Evolutionary conservation across 2,329 filamentous ascomycete genomes (phyloP), one percentile per base, ranked within the genome.

Genomic region (Colletotrichum brevisporum): DNA sequence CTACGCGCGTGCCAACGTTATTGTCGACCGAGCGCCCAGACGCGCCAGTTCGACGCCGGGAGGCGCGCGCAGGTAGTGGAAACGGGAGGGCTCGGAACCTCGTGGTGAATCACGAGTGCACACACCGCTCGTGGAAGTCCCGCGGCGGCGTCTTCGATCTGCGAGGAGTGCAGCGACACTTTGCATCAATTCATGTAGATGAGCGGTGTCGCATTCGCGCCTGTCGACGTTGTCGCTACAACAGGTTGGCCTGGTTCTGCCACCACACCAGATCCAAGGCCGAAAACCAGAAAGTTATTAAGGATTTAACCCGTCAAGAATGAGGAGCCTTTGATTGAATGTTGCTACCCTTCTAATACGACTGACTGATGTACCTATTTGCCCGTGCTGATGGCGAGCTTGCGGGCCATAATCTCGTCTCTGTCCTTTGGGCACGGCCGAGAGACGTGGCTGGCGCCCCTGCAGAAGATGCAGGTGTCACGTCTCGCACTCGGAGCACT

Each of bases 171-270:
- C 69, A 69, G 71, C 8, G 52, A 83, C n/a, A 13, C 31, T 2
- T 74, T 87, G 52, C 78, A 74, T 0, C 0, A 70, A 0, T 89
- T 77, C 69, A 85, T 88, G 12, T 84, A 80, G 85, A 64, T 87
- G 87, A 47, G 0, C 77, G 81, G 56, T 89, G 86, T 66, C 74
- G 75, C 4, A 74, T 85, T 4, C 75, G 78, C 73, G 83, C 80
- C 24, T 89, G 86, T 62, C 76, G 80, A n/a, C 74, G 80, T 4
- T 89, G 86, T 64, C 74, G 80, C 36, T 80, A 71, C 51, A 84
- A 88, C 67, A 80, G 83, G 2, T 6, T 62, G 6, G 3, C n/a
- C 2, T 21, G 48, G 10, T 13, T 16, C 13, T n/a, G 9, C 3
- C 43, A 47, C 15, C 43, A 18, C 2, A 16, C 2, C 18, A 18